phyloP scores from a whole-genome alignment of 192 early-diverging fungal species.

The Fimicolochytrium jonesii region DNA sequence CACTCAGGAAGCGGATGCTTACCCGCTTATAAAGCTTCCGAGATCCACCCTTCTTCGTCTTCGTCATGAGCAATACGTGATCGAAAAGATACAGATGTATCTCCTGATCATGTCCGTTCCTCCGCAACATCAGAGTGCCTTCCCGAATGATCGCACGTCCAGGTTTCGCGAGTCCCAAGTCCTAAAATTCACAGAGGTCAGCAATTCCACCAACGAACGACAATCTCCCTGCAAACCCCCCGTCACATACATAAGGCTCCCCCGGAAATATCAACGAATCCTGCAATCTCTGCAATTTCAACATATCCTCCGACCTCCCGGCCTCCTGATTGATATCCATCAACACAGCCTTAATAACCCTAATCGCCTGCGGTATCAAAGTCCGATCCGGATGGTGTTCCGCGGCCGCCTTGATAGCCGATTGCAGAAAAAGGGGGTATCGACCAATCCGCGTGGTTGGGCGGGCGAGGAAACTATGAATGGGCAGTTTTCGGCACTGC shows the following conservation, averaged over 20 bases:
- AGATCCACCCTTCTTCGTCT: conserved; percentile 33
- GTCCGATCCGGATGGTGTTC: conserved; percentile 73
- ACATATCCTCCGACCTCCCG: conserved; percentile 81
- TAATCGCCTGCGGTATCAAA: conserved; percentile 67
- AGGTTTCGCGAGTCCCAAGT: conserved; percentile 67
- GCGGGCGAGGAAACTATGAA: conserved; percentile 82
- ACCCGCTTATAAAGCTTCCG: conserved; percentile 57
- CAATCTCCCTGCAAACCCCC: no score
- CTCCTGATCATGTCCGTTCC: conserved; percentile 58
- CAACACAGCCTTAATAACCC: conserved; percentile 69
- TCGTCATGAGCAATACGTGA: conserved; percentile 50
- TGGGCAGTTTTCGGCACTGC: conserved; percentile 73
- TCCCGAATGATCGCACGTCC: conserved; percentile 72
- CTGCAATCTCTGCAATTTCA: conserved; percentile 74
- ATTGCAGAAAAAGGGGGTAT: conserved; percentile 78
- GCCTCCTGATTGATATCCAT: conserved; percentile 79
- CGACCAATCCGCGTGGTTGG: conserved; percentile 85
- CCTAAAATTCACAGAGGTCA: no score
- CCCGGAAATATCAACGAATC: conserved; percentile 51
- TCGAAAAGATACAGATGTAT: conserved; percentile 82
- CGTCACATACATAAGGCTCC: no score
- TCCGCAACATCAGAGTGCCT: conserved; percentile 64
- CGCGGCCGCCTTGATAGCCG: conserved; percentile 79
- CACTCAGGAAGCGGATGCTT: background rate
- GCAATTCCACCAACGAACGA: no score